Conservation (phyloP, 208 protist genomes). For the Leishmania gerbilli region DNA sequence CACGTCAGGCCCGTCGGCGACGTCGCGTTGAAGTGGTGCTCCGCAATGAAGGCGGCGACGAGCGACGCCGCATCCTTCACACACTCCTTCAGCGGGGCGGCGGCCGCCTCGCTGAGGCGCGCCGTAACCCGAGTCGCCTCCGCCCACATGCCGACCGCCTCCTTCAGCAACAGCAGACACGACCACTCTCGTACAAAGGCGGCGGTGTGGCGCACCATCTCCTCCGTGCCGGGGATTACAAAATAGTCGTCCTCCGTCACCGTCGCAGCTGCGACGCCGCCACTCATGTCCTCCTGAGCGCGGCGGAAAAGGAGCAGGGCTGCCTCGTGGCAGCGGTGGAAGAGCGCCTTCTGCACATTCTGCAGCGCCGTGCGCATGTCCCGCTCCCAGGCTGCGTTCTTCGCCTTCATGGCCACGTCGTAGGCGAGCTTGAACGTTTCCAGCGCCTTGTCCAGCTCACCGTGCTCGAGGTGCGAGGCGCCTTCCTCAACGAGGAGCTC, state of each 20-base stretch:
- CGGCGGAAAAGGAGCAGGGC: slow-evolving; percentile 78
- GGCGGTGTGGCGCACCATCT: slow-evolving; percentile 73
- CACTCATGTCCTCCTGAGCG: slow-evolving; percentile 38
- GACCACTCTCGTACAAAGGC: slow-evolving; percentile 86
- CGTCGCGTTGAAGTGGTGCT: slow-evolving; percentile 63
- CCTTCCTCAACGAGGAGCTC: slow-evolving; percentile 89
- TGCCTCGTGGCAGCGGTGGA: slow-evolving; percentile 83
- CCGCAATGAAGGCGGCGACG: slow-evolving; percentile 68
- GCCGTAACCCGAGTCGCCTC: slow-evolving; percentile 54
- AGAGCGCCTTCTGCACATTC: slow-evolving; percentile 84
- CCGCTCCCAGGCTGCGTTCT: slow-evolving; percentile 84
- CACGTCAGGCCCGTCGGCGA: slow-evolving; percentile 26
- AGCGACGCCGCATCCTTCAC: slow-evolving; percentile 61
- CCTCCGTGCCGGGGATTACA: slow-evolving; percentile 71
- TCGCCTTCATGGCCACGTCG: slow-evolving; percentile 81
- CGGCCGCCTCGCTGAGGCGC: slow-evolving; percentile 56
- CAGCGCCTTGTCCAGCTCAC: slow-evolving; percentile 76
- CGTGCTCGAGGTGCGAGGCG: slow-evolving; percentile 53
- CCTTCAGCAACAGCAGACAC: slow-evolving; percentile 80
- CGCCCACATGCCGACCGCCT: slow-evolving; percentile 83
- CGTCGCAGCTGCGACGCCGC: slow-evolving; percentile 2
- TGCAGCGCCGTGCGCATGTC: slow-evolving; percentile 77
- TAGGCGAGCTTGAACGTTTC: slow-evolving; percentile 67
- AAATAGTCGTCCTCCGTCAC: slow-evolving; percentile 81
- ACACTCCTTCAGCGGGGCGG: slow-evolving; percentile 40